A percentile compares a stretch with the other conserved stretches of the same genome.
Conservation (phyloP, 768 basidiomycete species). For the Nidularia pulvinata region DNA sequence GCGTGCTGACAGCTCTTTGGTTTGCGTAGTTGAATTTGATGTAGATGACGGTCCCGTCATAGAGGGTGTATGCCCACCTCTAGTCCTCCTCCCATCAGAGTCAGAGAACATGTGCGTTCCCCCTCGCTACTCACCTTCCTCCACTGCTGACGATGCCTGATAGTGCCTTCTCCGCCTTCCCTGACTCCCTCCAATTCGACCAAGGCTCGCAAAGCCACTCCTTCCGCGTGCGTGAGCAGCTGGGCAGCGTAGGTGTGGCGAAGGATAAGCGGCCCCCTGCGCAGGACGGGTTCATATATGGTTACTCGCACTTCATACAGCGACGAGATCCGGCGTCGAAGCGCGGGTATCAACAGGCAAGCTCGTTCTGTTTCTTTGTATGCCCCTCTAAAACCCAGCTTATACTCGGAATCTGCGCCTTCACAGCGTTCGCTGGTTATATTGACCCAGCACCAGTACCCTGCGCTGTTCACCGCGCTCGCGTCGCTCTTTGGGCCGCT, state of each 20-base stretch:
- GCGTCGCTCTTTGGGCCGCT: slow-evolving; percentile 70
- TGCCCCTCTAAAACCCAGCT: too few species aligned
- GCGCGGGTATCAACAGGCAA: slow-evolving; percentile 81
- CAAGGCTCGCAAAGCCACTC: slow-evolving; percentile 86
- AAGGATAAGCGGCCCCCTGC: slow-evolving; percentile 30
- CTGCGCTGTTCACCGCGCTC: slow-evolving; percentile 78
- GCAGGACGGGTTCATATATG: slow-evolving; percentile 72
- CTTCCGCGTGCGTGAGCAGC: slow-evolving; percentile 74
- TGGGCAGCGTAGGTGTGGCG: slow-evolving; percentile 14
- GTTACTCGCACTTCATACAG: slow-evolving; percentile 79
- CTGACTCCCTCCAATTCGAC: slow-evolving; percentile 84
- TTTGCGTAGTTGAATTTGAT: slow-evolving; percentile 76
- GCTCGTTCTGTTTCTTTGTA: slow-evolving; percentile 2
- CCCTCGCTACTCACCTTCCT: not conserved
- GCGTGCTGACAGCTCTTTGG: not conserved
- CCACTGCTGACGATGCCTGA: not conserved
- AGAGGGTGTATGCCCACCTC: slow-evolving; percentile 65
- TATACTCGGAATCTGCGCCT: slow-evolving; percentile 2
- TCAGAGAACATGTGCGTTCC: slow-evolving; percentile 78
- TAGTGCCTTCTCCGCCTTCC: slow-evolving; percentile 92
- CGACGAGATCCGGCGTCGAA: slow-evolving; percentile 61
- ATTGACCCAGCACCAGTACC: slow-evolving; percentile 77
- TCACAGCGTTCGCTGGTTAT: slow-evolving; percentile 78
- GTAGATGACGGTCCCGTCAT: slow-evolving; percentile 84
- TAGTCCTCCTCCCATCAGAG: slow-evolving; percentile 64